Conservation (phyloP, 495 filamentous ascomycete species). For the Ramalina intermedia region DNA sequence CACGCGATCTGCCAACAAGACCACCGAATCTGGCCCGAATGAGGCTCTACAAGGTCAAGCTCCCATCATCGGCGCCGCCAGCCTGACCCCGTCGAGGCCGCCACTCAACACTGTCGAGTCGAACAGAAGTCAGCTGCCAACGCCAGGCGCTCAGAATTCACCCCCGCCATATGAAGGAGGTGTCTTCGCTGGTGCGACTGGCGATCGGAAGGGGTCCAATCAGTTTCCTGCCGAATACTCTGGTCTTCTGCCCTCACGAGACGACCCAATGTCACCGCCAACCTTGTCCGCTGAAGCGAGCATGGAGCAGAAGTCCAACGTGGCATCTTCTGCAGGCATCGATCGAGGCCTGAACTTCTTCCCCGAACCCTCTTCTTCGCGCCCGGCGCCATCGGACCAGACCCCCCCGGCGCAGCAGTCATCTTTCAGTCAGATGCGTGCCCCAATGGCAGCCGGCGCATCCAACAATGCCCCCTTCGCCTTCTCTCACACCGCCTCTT, state of each 20-base stretch:
- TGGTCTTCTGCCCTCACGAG: conserved; percentile 49
- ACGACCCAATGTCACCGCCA: conserved; percentile 42
- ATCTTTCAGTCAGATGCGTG: conserved; percentile 3
- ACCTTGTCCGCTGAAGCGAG: conserved; percentile 3
- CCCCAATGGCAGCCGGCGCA: conserved; percentile 15
- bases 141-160: conserved; percentile 42
- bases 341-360: conserved; percentile 16
- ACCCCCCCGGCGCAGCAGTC: not conserved
- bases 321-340: conserved; percentile 6
- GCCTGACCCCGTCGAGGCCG: conserved; percentile 10
- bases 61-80: conserved; percentile 12
- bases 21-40: conserved; percentile 17
- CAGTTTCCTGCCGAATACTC: conserved; percentile 46
- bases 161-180: conserved; percentile 48
- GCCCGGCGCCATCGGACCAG: not conserved
- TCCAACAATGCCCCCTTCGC: conserved; percentile 13
- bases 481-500: conserved; percentile 4
- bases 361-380: not conserved
- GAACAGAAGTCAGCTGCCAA: conserved; percentile 27
- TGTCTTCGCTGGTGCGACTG: conserved; percentile 17
- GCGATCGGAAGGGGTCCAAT: conserved; percentile 22
- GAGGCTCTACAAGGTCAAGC: conserved; percentile 19
- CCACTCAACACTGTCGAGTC: conserved; percentile 11
- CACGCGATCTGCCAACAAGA: conserved; percentile 46
- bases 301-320: not conserved